Percentiles rank a stretch among this genome's conserved stretches.
Evolutionary conservation across 495 filamentous ascomycete species (phyloP).

Genomic region (Aspergillus sparsus): DNA sequence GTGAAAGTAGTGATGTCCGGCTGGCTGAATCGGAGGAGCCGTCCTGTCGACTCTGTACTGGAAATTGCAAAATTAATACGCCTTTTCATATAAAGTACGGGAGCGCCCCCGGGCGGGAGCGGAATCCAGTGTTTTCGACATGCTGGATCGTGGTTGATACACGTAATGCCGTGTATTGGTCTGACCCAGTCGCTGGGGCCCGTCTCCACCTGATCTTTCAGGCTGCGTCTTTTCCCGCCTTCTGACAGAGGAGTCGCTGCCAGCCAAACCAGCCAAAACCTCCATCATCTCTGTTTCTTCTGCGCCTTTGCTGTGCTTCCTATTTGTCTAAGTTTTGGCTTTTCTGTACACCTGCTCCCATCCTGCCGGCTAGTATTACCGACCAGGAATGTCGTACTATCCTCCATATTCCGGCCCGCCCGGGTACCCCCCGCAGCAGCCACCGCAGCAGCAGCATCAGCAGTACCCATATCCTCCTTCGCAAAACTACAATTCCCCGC

Average conservation of each 20-base stretch:
- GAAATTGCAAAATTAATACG: neutral
- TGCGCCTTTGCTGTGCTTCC: slow-evolving; percentile 11
- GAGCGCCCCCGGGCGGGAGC: neutral
- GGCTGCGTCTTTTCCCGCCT: slow-evolving; percentile 27
- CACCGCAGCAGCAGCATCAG: slow-evolving; percentile 27
- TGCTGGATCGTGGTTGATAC: neutral
- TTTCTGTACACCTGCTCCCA: slow-evolving; percentile 3
- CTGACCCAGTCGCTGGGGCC: slow-evolving; percentile 15
- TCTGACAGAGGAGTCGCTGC: slow-evolving; percentile 13
- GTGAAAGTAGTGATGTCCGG: slow-evolving; percentile 15
- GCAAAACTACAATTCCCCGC: slow-evolving; percentile 37
- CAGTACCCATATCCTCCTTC: slow-evolving; percentile 43
- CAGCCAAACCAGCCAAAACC: neutral
- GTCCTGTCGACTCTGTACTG: neutral
- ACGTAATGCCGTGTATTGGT: slow-evolving; percentile 12
- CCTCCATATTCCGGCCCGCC: slow-evolving; percentile 49
- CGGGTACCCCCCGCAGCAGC: slow-evolving; percentile 53
- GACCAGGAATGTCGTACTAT: slow-evolving; percentile 52
- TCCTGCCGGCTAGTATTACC: neutral
- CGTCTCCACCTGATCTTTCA: slow-evolving; percentile 24
- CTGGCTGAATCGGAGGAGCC: slow-evolving; percentile 22
- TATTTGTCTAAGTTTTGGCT: slow-evolving; percentile 19
- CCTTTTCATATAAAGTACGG: neutral
- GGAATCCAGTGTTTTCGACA: no score
- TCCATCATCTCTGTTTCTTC: slow-evolving; percentile 19